phyloP scores from a whole-genome alignment of 257 asterid species.

The Petunia secreta region DNA sequence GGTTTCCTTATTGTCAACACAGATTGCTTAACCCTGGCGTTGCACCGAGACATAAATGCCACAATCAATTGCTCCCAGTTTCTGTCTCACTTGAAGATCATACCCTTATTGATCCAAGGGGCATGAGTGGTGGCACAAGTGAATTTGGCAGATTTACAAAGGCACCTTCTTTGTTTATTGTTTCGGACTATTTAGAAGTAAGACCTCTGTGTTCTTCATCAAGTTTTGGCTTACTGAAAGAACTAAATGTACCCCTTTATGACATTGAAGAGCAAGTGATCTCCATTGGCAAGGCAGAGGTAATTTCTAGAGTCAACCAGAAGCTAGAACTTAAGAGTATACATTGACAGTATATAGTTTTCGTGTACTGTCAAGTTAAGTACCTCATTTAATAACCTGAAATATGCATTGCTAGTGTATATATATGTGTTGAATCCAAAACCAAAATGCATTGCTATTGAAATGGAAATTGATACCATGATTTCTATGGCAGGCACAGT shows the following conservation, averaged over 20 bases:
- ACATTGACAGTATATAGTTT: too few relatives aligned
- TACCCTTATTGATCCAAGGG: not conserved
- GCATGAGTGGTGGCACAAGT: not conserved
- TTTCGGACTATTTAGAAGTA: constrained; percentile 24
- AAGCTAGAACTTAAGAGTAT: not conserved
- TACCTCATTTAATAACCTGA: too few relatives aligned
- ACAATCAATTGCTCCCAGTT: not conserved
- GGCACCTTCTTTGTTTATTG: constrained; percentile 20
- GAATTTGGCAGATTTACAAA: not conserved
- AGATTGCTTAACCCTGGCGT: not conserved
- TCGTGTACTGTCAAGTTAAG: too few relatives aligned
- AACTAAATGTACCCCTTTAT: constrained; percentile 2
- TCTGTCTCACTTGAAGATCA: too few relatives aligned
- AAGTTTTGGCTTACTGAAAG: not conserved
- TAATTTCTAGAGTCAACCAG: not conserved
- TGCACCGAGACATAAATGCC: constrained; percentile 1
- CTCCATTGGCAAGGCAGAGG: not conserved
- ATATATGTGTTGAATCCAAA: too few relatives aligned
- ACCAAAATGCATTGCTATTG: not conserved
- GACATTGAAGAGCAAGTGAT: constrained; percentile 26
- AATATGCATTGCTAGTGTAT: too few relatives aligned
- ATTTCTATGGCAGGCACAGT: constrained; percentile 13
- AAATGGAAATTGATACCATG: not conserved
- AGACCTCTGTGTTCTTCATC: constrained; percentile 17
- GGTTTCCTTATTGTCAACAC: not conserved